Percentiles rank a stretch among this genome's conserved stretches.
These are phyloP conservation scores for Arabidopsis thaliana DNA, from an alignment of 345 rosid genomes.

Conservation along the genomic window DNA sequence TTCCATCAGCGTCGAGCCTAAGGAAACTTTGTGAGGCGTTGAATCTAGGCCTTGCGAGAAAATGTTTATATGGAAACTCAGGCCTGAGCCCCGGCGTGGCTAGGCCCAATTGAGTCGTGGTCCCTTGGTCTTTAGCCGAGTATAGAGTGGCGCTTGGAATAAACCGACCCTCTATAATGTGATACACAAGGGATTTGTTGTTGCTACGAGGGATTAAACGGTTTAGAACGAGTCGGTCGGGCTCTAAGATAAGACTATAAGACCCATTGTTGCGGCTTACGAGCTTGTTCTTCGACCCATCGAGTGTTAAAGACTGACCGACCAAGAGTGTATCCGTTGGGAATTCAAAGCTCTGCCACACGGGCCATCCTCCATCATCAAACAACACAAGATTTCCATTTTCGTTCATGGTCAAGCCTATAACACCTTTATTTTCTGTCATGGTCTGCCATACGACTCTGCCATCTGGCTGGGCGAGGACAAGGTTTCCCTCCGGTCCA, in stretches of 20 bases:
- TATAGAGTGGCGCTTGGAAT: constrained; percentile 36
- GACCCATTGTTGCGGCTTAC: constrained; percentile 52
- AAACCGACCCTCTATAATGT: constrained; percentile 28
- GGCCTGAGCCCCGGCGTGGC: constrained; percentile 20
- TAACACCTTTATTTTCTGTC: constrained; percentile 62
- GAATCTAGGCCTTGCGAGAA: constrained; percentile 45
- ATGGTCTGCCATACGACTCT: constrained; percentile 62
- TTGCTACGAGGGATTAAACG: constrained; percentile 40
- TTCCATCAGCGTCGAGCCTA: constrained; percentile 58
- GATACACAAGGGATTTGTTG: constrained; percentile 45
- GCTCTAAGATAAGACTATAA: constrained; percentile 51
- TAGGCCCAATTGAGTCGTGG: constrained; percentile 18
- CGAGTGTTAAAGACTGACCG: constrained; percentile 49
- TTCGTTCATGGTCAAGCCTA: constrained; percentile 48
- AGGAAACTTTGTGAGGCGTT: constrained; percentile 51
- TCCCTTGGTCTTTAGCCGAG: constrained; percentile 23
- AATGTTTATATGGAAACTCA: constrained; percentile 31
- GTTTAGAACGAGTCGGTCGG: constrained; percentile 46
- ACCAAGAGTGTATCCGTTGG: constrained; percentile 61
- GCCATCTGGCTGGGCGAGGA: constrained; percentile 58
- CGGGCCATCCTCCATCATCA: not conserved
- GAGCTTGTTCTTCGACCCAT: constrained; percentile 44
- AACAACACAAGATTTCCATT: constrained; percentile 65
- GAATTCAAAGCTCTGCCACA: constrained; percentile 27
- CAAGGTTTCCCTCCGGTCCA: constrained; percentile 55